Conservation (phyloP, 2,329 filamentous ascomycete species). For the Colletotrichum abscissum region DNA sequence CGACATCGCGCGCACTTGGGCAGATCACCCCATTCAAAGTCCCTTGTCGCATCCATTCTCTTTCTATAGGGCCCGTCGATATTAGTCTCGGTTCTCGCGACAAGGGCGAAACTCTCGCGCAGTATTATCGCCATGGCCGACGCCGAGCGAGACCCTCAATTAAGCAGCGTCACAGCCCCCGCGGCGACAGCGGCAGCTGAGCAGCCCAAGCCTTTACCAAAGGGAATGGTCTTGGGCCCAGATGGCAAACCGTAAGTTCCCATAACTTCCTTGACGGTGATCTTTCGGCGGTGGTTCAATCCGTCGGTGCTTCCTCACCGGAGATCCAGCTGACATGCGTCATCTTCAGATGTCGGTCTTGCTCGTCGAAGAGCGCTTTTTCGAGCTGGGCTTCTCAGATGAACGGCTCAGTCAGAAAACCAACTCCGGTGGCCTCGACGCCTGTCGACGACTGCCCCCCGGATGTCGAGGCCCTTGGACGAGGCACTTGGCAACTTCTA, state of each 20-base stretch:
- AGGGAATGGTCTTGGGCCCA: slow-evolving; percentile 79
- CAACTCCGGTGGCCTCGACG: slow-evolving; percentile 46
- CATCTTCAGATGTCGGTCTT: slow-evolving; percentile 72
- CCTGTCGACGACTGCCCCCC: slow-evolving; percentile 80
- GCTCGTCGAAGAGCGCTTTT: slow-evolving; percentile 67
- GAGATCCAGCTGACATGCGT: slow-evolving; percentile 3
- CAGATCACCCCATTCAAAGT: neutral
- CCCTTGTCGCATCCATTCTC: neutral
- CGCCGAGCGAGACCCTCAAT: slow-evolving; percentile 4
- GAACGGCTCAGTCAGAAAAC: slow-evolving; percentile 52
- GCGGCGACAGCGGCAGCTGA: slow-evolving; percentile 39
- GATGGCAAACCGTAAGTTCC: slow-evolving; percentile 84
- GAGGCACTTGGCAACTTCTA: slow-evolving; percentile 91
- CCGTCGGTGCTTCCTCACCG: neutral
- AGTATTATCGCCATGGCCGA: slow-evolving; percentile 4
- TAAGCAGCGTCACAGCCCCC: neutral
- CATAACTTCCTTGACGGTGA: neutral
- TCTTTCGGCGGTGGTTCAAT: neutral
- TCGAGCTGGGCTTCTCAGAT: slow-evolving; percentile 68
- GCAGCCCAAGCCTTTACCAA: slow-evolving; percentile 68
- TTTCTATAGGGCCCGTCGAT: neutral
- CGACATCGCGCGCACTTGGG: neutral
- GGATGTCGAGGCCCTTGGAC: slow-evolving; percentile 88
- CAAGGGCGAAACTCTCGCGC: slow-evolving; percentile 65
- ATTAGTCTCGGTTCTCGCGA: slow-evolving; percentile 51